A percentile compares a stretch with the other conserved stretches of the same genome.
Evolutionary conservation across 2,329 filamentous ascomycete genomes (phyloP).

Genomic region (Thielaviopsis euricoi): DNA sequence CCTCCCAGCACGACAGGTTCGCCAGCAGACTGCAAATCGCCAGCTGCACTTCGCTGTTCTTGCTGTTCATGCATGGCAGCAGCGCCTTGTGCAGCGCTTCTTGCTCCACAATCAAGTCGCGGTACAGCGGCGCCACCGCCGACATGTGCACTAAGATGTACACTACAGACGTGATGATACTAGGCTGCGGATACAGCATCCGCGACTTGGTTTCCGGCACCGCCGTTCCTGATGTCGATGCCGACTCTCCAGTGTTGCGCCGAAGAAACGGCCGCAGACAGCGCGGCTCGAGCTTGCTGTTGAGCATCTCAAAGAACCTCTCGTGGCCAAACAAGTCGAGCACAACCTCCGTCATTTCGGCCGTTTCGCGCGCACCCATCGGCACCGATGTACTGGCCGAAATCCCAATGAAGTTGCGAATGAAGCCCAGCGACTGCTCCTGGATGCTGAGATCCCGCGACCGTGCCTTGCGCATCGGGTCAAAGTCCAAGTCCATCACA

Average conservation of each 20-base stretch:
- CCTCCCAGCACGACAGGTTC: conserved; percentile 74
- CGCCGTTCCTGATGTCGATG: too few relatives aligned
- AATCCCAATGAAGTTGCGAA: conserved; percentile 60
- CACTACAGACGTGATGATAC: conserved; percentile 62
- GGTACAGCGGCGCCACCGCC: conserved; percentile 62
- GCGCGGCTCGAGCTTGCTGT: conserved; percentile 55
- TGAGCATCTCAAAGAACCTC: conserved; percentile 64
- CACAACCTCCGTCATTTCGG: conserved; percentile 71
- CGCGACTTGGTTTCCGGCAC: conserved; percentile 23
- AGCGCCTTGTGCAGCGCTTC: conserved; percentile 58
- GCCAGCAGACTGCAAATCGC: conserved; percentile 70
- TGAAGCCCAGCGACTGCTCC: conserved; percentile 76
- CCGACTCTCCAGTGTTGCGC: conserved; percentile 18
- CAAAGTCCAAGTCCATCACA: not conserved
- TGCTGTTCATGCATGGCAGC: conserved; percentile 55
- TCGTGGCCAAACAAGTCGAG: conserved; percentile 61
- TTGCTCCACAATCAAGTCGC: conserved; percentile 62
- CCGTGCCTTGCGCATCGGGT: conserved; percentile 38
- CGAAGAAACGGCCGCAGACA: conserved; percentile 36
- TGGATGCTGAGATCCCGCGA: conserved; percentile 74
- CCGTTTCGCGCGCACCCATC: conserved; percentile 34
- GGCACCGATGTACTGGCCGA: not conserved
- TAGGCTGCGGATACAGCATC: conserved; percentile 40
- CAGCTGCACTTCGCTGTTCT: conserved; percentile 55
- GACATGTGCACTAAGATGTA: conserved; percentile 81